Evolutionary conservation across 768 basidiomycete species (phyloP).

Genomic region (Leccinum longicurvipes): DNA sequence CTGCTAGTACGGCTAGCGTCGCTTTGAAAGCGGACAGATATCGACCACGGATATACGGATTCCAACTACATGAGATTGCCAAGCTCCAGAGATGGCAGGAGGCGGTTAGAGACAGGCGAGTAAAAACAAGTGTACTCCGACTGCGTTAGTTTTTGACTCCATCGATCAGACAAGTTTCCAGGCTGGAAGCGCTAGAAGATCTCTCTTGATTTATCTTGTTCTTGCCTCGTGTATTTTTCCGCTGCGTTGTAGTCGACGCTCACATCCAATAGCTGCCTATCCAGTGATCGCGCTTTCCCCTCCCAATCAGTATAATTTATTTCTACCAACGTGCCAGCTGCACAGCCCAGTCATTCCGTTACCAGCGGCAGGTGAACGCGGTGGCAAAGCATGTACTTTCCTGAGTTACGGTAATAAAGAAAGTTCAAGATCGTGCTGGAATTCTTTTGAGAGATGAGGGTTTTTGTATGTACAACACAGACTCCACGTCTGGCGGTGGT

Average conservation of each 20-base stretch:
- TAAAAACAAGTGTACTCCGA: not conserved
- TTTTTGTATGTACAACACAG: not conserved
- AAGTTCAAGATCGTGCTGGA: not conserved
- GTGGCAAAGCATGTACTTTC: not conserved
- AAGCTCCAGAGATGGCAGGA: constrained; percentile 96
- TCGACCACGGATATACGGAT: constrained; percentile 92
- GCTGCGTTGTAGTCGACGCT: constrained; percentile 7
- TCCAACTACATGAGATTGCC: constrained; percentile 92
- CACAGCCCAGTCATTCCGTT: not conserved
- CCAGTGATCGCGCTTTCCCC: not conserved
- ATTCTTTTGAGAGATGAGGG: not conserved
- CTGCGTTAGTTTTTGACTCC: constrained; percentile 2
- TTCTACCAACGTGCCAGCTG: not conserved
- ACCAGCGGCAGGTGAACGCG: not conserved
- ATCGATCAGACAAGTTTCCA: constrained; percentile 41
- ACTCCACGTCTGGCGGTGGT: not conserved
- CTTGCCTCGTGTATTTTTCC: not conserved
- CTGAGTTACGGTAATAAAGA: not conserved
- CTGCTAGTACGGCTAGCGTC: constrained; percentile 72
- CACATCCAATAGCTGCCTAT: not conserved
- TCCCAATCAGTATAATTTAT: not conserved
- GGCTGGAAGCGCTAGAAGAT: constrained; percentile 48
- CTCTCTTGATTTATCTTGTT: constrained; percentile 19
- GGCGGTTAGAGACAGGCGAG: constrained; percentile 79
- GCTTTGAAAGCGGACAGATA: constrained; percentile 92